Percentiles rank a stretch among this genome's conserved stretches.
Conservation (phyloP, 768 basidiomycete genomes). For the Russula sp. region DNA sequence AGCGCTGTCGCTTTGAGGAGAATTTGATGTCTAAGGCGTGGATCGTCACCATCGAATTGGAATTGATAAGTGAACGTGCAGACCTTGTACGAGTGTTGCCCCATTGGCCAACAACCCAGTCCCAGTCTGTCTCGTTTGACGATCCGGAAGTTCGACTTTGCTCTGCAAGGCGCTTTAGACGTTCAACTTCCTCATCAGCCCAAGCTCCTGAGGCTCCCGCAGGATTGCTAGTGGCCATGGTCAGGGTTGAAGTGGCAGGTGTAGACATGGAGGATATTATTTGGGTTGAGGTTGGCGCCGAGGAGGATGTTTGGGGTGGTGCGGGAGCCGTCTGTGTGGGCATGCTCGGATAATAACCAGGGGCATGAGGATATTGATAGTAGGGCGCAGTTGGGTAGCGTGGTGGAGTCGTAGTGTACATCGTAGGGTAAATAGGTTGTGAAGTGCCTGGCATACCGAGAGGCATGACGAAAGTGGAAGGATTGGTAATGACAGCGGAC, state of each 20-base stretch:
- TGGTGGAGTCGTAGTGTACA: slow-evolving; percentile 29
- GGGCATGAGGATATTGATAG: slow-evolving; percentile 43
- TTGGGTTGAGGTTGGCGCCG: slow-evolving; percentile 24
- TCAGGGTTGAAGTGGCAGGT: slow-evolving; percentile 15
- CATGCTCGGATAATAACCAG: slow-evolving; percentile 26
- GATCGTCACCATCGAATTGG: neutral
- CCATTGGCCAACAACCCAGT: slow-evolving; percentile 67
- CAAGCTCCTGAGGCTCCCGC: slow-evolving; percentile 61
- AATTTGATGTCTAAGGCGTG: slow-evolving; percentile 60
- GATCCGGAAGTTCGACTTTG: slow-evolving; percentile 44
- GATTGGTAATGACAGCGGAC: slow-evolving; percentile 55
- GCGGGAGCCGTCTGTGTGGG: slow-evolving; percentile 16
- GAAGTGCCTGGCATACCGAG: slow-evolving; percentile 42
- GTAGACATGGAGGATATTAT: slow-evolving; percentile 11
- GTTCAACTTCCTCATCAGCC: slow-evolving; percentile 71
- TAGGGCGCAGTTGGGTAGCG: slow-evolving; percentile 59
- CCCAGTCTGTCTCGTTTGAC: slow-evolving; percentile 64
- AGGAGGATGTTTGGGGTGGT: slow-evolving; percentile 24
- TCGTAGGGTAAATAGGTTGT: slow-evolving; percentile 33
- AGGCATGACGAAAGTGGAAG: slow-evolving; percentile 66
- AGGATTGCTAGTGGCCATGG: slow-evolving; percentile 20
- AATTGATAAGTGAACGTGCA: slow-evolving; percentile 17
- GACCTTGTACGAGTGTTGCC: slow-evolving; percentile 68
- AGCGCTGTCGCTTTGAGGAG: slow-evolving; percentile 74
- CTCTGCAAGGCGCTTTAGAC: slow-evolving; percentile 60